Base-by-base conservation (phyloP, 768 basidiomycete species). In the Mycena venus region DNA sequence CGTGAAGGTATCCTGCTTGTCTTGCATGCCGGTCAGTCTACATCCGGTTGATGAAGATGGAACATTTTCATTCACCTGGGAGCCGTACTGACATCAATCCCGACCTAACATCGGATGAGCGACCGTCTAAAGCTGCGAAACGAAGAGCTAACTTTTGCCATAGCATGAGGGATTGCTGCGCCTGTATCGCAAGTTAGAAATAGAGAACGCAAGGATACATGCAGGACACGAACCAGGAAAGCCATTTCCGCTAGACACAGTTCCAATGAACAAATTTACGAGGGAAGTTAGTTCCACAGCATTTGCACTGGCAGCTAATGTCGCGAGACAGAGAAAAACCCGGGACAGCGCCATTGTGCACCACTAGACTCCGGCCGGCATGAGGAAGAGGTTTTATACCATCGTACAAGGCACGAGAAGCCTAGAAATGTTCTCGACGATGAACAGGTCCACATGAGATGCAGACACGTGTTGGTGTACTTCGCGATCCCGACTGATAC, bases 201-300 rank as follows among this genome's bases (percentile, higher is more conserved):
- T n/a, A 38, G 15, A 10, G 17, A 56, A 23, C 34, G 25, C 11
- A 76, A 36, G 58, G 6, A 70, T 55, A 42, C 17, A 1, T 36
- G 1, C 25, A 31, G 40, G 25, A 31, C 5, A 75, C 77, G 47
- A 65, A 82, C 88, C 88, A 51, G 88, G 88, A 74, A 90, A 90
- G 4, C 80, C 87, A 80, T 89, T 88, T 38, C 88, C 88, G 17
- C 86, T 85, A 10, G 87, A 85, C 9, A 85, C 85, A 0, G 88
- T 90, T 21, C 88, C 88, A 47, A 89, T 89, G 80, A 90, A 89
- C 5, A 89, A 80, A 68, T 90, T 88, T 0, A 88, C 88, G 11
- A 88, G 79, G n/a, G 86, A 85, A 2, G 87, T 88, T 21, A 88
- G 75, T 29, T 87, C 84, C 9, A 79, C 58, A 55, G 73, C 70